Percentiles rank a stretch among this genome's conserved stretches.
phyloP scores from a whole-genome alignment of 202 grass and related monocot species.

The Panicum hallii region DNA sequence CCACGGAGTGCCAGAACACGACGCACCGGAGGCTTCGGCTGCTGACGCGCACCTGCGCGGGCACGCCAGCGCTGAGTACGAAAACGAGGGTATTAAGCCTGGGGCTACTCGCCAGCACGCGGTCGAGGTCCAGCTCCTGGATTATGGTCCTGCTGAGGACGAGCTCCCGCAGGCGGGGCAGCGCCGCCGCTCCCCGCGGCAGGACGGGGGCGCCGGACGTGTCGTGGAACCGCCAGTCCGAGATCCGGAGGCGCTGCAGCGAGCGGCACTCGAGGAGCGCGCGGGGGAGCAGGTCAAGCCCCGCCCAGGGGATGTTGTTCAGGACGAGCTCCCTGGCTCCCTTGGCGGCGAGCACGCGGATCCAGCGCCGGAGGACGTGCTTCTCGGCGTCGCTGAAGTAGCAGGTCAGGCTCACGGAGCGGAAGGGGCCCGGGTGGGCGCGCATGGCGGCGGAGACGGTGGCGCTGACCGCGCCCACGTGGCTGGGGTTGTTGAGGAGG shows the following conservation, averaged over 20 bases:
- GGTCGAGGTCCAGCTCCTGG: not conserved
- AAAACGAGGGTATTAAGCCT: not conserved
- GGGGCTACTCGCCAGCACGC: not conserved
- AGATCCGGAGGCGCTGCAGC: not conserved
- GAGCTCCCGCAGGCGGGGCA: not conserved
- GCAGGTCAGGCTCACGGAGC: not conserved
- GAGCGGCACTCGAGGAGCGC: not conserved
- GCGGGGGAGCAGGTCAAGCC: not conserved
- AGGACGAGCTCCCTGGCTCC: not conserved
- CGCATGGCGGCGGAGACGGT: not conserved
- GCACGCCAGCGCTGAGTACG: not conserved
- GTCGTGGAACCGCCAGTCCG: not conserved
- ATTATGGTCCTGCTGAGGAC: not conserved
- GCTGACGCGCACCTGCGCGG: not conserved
- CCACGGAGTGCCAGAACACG: not conserved
- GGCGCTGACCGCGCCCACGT: not conserved
- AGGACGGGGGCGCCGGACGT: not conserved
- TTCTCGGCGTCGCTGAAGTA: not conserved
- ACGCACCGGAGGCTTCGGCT: not conserved
- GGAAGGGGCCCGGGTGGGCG: not conserved
- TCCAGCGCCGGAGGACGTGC: not conserved
- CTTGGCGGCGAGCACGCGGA: not conserved
- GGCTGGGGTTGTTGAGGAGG: not conserved
- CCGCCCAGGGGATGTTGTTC: not conserved
- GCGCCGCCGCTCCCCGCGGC: too few relatives aligned